phyloP scores from a whole-genome alignment of 176 grass and related monocot species.

The Musa troglodytarum region DNA sequence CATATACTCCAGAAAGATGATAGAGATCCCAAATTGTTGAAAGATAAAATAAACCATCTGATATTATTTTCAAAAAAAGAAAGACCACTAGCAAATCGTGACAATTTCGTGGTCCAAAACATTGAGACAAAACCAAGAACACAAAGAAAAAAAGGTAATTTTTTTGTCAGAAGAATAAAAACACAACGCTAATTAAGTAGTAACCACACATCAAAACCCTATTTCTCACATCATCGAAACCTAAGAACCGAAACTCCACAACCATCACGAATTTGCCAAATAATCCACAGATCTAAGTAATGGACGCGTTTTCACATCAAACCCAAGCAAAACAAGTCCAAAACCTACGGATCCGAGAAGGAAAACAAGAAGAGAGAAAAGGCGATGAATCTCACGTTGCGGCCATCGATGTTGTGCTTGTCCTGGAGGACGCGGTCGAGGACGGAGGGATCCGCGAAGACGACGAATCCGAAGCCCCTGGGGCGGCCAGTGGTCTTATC shows the following conservation, averaged over 20 bases:
- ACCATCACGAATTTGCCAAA: neutral
- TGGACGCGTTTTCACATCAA: no score
- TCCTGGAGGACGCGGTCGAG: slow-evolving; percentile 81
- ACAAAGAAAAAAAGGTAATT: neutral
- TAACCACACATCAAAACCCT: neutral
- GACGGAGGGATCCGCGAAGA: slow-evolving; percentile 67
- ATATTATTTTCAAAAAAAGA: neutral
- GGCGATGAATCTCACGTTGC: slow-evolving; percentile 40
- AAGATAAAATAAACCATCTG: neutral
- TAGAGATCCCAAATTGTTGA: neutral
- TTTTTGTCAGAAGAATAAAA: neutral
- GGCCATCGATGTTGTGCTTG: slow-evolving; percentile 81
- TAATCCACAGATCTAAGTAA: neutral
- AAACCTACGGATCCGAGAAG: neutral
- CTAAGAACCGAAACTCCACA: neutral
- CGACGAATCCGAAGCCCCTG: slow-evolving; percentile 93
- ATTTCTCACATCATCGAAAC: neutral
- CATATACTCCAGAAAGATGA: no score
- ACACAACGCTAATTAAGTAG: neutral
- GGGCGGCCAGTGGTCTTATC: slow-evolving; percentile 90
- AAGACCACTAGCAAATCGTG: neutral
- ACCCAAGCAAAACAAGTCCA: neutral
- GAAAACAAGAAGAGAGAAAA: neutral
- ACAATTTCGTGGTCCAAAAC: neutral
- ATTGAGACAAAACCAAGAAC: neutral